Base-by-base conservation (phyloP, 257 asterid species). In the Fraxinus anomala region DNA sequence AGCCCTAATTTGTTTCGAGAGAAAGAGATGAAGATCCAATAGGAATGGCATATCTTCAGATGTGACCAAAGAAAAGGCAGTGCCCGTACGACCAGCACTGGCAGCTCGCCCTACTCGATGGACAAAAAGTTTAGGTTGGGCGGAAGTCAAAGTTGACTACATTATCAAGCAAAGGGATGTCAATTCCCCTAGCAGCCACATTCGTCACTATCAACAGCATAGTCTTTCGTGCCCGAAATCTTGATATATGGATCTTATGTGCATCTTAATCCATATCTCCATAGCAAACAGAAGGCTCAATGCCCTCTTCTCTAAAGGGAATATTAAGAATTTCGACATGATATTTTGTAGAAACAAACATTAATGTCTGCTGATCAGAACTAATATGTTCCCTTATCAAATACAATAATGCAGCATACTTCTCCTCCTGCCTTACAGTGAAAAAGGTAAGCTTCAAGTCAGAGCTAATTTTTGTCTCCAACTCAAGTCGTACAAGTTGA, bases 231-330 rank as follows among this genome's bases (percentile, higher is more conserved):
- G 96, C 81, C 80, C 98, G 88, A 75, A 96, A 96, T 74, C 85
- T 86, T 12, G 98, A 88, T 37, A 96, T 79, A 76, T 96, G 90
- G 34, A 91, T 87, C 76, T 91, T 89, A 34, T 98, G 96, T 23
- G 99, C 99, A 80, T 93, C 98, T 26, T 91, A 96, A 88, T 96
- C 98, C 99, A 93, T 96, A 83, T 92, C 97, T 69, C 99, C 98
- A 80, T 96, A 93, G 86, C 98, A 93, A 77, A 96, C 85, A 28
- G 99, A 96, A 72, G 98, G 88, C 81, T 81, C 90, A 83, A 96
- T 83, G 49, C 99, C 97, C 68, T 93, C 99, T 82, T 89, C 98
- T 80, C 81, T 86, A 76, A 92, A 83, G 26, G 92, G 76, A 24
- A 88, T 31, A 83, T 82, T 66, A 13, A 95, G 90, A 80, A 93